Evolutionary conservation across 2,329 filamentous ascomycete species (phyloP).

Genomic region (Pezicula carpinea): DNA sequence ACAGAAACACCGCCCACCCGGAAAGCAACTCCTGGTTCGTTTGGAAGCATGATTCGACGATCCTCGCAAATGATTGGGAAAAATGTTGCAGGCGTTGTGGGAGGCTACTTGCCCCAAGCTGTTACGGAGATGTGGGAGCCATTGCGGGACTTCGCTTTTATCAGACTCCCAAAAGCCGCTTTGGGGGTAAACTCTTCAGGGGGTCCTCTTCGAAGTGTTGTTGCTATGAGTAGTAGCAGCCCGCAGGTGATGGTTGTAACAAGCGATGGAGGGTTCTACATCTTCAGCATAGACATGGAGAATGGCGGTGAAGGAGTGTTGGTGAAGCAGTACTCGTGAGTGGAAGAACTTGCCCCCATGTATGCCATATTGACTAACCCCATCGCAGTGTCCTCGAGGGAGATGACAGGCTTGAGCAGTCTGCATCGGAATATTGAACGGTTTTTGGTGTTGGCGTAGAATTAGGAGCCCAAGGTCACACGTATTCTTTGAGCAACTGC

Average conservation of each 20-base stretch:
- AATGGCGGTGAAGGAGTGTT: conserved; percentile 89
- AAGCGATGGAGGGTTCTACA: conserved; percentile 89
- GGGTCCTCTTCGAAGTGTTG: conserved; percentile 78
- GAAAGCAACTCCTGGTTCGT: conserved; percentile 63
- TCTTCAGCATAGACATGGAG: conserved; percentile 93
- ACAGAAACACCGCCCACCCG: conserved; percentile 27
- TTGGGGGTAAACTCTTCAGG: conserved; percentile 27
- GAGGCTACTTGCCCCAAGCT: conserved; percentile 86
- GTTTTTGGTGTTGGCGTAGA: conserved; percentile 5
- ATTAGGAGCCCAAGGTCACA: conserved; percentile 1
- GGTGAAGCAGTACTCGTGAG: conserved; percentile 90
- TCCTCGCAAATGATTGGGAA: conserved; percentile 93
- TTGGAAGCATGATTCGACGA: conserved; percentile 86
- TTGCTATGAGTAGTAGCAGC: conserved; percentile 91
- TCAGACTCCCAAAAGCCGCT: conserved; percentile 73
- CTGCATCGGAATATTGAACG: conserved; percentile 20
- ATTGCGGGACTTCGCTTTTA: conserved; percentile 89
- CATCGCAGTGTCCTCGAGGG: conserved; percentile 25
- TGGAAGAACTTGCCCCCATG: conserved; percentile 16
- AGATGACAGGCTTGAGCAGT: conserved; percentile 28
- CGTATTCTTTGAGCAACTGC: not conserved
- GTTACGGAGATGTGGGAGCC: conserved; percentile 99
- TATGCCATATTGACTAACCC: not conserved
- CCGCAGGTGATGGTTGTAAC: conserved; percentile 98
- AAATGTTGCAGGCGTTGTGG: conserved; percentile 81